A percentile compares a stretch with the other conserved stretches of the same genome.
phyloP scores from a whole-genome alignment of 805 yeast genomes.

The Zygosaccharomyces bailii region DNA sequence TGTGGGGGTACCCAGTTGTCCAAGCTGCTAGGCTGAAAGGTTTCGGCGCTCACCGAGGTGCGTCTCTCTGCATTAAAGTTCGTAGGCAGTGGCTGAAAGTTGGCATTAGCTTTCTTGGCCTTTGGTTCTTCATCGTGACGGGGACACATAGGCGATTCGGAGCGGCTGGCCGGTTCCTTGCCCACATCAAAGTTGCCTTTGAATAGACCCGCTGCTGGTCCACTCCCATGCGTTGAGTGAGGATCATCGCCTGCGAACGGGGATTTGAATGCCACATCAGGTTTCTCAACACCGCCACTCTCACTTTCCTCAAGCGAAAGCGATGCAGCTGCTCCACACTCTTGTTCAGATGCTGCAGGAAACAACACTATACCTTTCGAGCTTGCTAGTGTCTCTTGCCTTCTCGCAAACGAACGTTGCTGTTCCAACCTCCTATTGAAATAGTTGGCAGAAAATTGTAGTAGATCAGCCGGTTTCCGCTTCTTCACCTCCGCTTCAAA shows the following conservation, averaged over 20 bases:
- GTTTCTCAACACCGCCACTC: conserved; percentile 7
- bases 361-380: conserved; percentile 50
- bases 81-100: conserved; percentile 43
- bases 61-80: conserved; percentile 78
- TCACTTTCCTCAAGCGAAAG: conserved; percentile 12
- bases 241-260: conserved; percentile 67
- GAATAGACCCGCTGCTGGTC: conserved; percentile 21
- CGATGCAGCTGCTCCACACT: conserved; percentile 30
- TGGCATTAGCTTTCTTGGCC: conserved; percentile 15
- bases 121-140: conserved; percentile 11
- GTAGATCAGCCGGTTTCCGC: conserved; percentile 60
- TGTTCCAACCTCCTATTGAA: conserved; percentile 60
- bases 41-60: conserved; percentile 88
- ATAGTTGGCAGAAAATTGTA: conserved; percentile 74
- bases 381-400: conserved; percentile 39
- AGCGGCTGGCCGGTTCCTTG: conserved; percentile 19
- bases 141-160: conserved; percentile 22
- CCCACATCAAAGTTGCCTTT: conserved; percentile 33
- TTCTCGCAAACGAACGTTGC: conserved; percentile 53
- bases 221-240: conserved; percentile 39
- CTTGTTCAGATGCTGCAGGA: conserved; percentile 39
- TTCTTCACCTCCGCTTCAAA: conserved; percentile 55
- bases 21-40: conserved; percentile 70
- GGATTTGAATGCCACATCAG: conserved; percentile 45
- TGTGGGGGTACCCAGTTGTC: conserved; percentile 71